Conservation (phyloP, 1,139 yeast species). For the Yamadazyma sp. region DNA sequence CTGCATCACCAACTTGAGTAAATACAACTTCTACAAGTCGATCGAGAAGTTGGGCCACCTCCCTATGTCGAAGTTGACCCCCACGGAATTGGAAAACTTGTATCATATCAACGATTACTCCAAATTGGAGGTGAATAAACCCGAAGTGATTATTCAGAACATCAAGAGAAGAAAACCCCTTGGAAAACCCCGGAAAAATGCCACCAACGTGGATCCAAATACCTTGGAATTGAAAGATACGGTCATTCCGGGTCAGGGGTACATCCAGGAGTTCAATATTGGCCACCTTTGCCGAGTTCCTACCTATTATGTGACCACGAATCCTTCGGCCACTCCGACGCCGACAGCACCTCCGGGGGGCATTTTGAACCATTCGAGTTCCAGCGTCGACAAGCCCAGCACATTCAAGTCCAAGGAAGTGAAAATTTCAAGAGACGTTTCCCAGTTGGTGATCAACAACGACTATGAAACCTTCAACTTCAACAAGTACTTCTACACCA, state of each 20-base stretch:
- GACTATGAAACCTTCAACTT: conserved; percentile 37
- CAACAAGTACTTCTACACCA: conserved; percentile 41
- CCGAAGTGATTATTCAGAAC: conserved; percentile 10
- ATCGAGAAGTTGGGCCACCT: conserved; percentile 17
- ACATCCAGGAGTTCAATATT: conserved; percentile 44
- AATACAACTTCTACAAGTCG: conserved; percentile 38
- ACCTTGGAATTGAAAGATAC: conserved; percentile 40
- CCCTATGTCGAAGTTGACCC: conserved; percentile 30
- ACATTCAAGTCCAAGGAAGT: conserved; percentile 10
- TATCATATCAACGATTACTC: conserved; percentile 29
- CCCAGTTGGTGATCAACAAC: conserved; percentile 35
- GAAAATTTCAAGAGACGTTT: conserved; percentile 35
- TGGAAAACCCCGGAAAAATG: conserved; percentile 30
- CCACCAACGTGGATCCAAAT: conserved; percentile 40
- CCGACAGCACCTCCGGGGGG: conserved; percentile 1
- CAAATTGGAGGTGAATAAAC: conserved; percentile 23
- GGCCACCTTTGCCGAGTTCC: conserved; percentile 46
- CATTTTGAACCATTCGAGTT: not conserved
- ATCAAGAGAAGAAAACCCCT: conserved; percentile 24
- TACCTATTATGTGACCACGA: conserved; percentile 39
- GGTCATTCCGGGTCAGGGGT: conserved; percentile 48
- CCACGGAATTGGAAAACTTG: conserved; percentile 32
- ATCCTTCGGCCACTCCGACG: conserved; percentile 8
- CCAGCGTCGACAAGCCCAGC: conserved; percentile 5
- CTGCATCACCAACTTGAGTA: conserved; percentile 33